Evolutionary conservation across 305 asterid species (phyloP).

Genomic region (Solanum hybrid): DNA sequence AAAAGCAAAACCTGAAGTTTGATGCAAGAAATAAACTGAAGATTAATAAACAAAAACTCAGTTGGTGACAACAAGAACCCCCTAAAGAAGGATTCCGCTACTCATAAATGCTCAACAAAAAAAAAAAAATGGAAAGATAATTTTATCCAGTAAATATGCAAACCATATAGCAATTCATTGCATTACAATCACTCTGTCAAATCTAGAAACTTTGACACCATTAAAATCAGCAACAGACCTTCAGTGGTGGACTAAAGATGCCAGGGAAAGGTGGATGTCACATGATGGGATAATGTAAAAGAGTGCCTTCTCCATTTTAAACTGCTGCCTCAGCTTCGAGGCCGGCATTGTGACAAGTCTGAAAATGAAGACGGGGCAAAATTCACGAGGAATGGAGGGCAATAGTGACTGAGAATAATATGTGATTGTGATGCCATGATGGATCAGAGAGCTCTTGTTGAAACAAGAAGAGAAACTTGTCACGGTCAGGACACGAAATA

Average conservation of each 20-base stretch:
- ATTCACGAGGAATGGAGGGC: slow-evolving; percentile 46
- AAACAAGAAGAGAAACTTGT: slow-evolving; percentile 40
- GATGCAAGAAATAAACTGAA: neutral
- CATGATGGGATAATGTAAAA: slow-evolving; percentile 37
- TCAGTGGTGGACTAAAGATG: slow-evolving; percentile 44
- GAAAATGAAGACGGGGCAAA: slow-evolving; percentile 48
- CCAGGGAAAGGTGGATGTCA: slow-evolving; percentile 47
- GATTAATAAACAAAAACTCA: neutral
- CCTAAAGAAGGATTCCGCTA: neutral
- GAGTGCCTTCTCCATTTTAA: slow-evolving; percentile 48
- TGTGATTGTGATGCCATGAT: slow-evolving; percentile 53
- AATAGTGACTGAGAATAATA: slow-evolving; percentile 43
- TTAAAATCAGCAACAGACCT: slow-evolving; percentile 61
- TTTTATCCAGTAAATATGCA: slow-evolving; percentile 12
- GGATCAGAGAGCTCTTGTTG: slow-evolving; percentile 50
- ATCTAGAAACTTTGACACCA: slow-evolving; percentile 34
- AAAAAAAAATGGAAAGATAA: neutral
- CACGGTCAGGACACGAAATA: slow-evolving; percentile 51
- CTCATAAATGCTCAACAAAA: neutral
- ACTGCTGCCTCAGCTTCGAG: slow-evolving; percentile 55
- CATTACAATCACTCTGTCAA: slow-evolving; percentile 26
- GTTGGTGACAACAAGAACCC: slow-evolving; percentile 3
- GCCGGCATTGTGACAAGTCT: slow-evolving; percentile 41
- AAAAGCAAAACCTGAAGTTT: slow-evolving; percentile 55
- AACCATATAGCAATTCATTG: slow-evolving; percentile 25